These are phyloP conservation scores for Baorangia bicolor DNA, from an alignment of 768 basidiomycete genomes.

Conservation along the genomic window DNA sequence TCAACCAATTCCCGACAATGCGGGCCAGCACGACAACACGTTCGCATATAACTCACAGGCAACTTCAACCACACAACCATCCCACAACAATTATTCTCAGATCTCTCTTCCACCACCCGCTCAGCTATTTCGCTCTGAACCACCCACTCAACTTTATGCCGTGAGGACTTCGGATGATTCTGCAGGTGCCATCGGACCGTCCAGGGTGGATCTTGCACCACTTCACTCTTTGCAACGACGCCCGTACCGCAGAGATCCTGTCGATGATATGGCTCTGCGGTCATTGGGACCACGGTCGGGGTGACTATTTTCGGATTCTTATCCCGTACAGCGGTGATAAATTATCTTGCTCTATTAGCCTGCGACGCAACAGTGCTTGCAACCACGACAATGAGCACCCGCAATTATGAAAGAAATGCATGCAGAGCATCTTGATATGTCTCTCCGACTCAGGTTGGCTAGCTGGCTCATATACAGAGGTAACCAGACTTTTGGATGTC, in stretches of 20 bases:
- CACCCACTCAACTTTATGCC: slow-evolving; percentile 30
- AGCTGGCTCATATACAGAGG: not conserved
- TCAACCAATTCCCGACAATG: slow-evolving; percentile 2
- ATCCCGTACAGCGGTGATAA: slow-evolving; percentile 22
- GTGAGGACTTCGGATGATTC: slow-evolving; percentile 26
- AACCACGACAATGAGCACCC: slow-evolving; percentile 3
- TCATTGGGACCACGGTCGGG: slow-evolving; percentile 40
- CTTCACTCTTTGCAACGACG: slow-evolving; percentile 55
- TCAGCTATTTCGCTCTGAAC: slow-evolving; percentile 29
- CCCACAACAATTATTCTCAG: slow-evolving; percentile 17
- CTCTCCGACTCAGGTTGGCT: not conserved
- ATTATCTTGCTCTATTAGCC: slow-evolving; percentile 17
- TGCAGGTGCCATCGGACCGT: slow-evolving; percentile 19
- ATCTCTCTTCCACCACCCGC: slow-evolving; percentile 35
- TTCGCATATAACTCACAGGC: slow-evolving; percentile 12
- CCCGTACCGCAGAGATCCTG: slow-evolving; percentile 57
- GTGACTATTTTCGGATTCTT: slow-evolving; percentile 32
- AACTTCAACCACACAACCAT: not conserved
- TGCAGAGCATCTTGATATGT: not conserved
- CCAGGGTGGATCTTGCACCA: slow-evolving; percentile 52
- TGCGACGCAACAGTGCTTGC: slow-evolving; percentile 10
- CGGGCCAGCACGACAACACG: slow-evolving; percentile 6
- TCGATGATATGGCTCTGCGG: slow-evolving; percentile 62
- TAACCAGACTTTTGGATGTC: not conserved
- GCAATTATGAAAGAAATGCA: slow-evolving; percentile 5